Base-by-base conservation (phyloP, 106 monocot species). In the Hemerocallis citrina region DNA sequence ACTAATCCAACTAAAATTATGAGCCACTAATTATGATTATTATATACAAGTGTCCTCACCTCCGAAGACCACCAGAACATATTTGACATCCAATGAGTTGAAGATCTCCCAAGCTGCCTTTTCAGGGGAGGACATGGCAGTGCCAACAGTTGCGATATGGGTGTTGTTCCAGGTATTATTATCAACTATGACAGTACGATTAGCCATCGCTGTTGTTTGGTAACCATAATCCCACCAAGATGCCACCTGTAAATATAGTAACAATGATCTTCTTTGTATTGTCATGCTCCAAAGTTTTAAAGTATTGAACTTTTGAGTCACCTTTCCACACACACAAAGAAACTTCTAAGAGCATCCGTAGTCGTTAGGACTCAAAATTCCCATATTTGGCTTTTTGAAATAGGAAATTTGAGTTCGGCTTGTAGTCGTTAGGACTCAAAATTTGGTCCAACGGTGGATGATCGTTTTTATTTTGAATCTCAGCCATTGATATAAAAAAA, bases 141-240 rank as follows among this genome's bases (percentile, higher is more conserved):
- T 96, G 21, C 96, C 96, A 28, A 96, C 96, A 65, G 96, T 96
- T 15, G 96, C 96, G 47, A 96, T 96, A 43, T 96, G 96, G 43
- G 96, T 96, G 59, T 96, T 96, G 65, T 96, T 96, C 96, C 96
- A 96, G n/a, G 96, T 91, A 59, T 96, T 96, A 66, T 96, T 96
- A 60, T 96, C 96, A 63, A 96, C 96, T 41, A 96, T 96, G 24
- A 96, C 96, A 33, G 96, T 96, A 17, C 96, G 79, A 35, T 96
- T 96, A 19, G 96, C 96, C 96, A 96, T 96, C 27, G 96, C 96
- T 40, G 91, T 96, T 71, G 96, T 96, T 84, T 96, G 96, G 41
- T 96, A 96, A 42, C 96, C 96, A 71, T 96, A 91, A 57, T 96
- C 96, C 96, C 96, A 96, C 96, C 96, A 96, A n/a, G 96, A 96